A percentile compares a stretch with the other conserved stretches of the same genome.
phyloP scores from a whole-genome alignment of 345 rosid species.

The Alliaria petiolata region DNA sequence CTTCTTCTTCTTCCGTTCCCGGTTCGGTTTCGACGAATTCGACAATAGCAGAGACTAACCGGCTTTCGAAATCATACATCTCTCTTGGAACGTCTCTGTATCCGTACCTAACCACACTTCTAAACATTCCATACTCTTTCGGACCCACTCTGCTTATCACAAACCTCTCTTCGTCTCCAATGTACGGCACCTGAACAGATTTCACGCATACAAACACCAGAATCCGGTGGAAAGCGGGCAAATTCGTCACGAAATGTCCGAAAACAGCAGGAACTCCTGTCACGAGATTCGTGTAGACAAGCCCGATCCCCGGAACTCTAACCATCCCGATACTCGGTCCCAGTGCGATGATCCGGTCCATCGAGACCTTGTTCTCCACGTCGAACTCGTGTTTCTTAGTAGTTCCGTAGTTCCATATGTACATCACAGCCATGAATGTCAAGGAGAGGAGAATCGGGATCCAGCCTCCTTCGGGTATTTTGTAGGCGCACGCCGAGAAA shows the following conservation, averaged over 20 bases:
- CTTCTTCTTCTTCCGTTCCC: background rate
- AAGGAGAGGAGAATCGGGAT: conserved; percentile 61
- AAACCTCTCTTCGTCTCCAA: conserved; percentile 58
- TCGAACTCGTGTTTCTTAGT: conserved; percentile 74
- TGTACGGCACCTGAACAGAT: conserved; percentile 70
- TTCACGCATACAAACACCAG: conserved; percentile 77
- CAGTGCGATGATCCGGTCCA: conserved; percentile 56
- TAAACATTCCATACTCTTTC: conserved; percentile 72
- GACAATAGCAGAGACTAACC: conserved; percentile 46
- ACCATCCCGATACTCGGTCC: conserved; percentile 88
- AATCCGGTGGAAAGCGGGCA: conserved; percentile 79
- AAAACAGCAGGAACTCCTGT: conserved; percentile 82
- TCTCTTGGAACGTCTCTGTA: conserved; percentile 78
- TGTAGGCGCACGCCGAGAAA: conserved; percentile 58
- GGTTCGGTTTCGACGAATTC: conserved; percentile 50
- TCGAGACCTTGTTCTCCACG: conserved; percentile 70
- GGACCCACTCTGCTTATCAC: conserved; percentile 69
- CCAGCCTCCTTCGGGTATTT: conserved; percentile 83
- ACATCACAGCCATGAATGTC: conserved; percentile 58
- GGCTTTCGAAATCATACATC: conserved; percentile 62
- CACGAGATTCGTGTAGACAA: conserved; percentile 60
- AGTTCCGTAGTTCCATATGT: conserved; percentile 81
- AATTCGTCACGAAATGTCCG: conserved; percentile 76
- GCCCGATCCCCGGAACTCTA: conserved; percentile 81
- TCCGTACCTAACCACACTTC: conserved; percentile 80